Percentiles rank a stretch among this genome's conserved stretches.
Evolutionary conservation across 306 rosid genomes (phyloP).

Genomic region (Acacia melanoxylon): DNA sequence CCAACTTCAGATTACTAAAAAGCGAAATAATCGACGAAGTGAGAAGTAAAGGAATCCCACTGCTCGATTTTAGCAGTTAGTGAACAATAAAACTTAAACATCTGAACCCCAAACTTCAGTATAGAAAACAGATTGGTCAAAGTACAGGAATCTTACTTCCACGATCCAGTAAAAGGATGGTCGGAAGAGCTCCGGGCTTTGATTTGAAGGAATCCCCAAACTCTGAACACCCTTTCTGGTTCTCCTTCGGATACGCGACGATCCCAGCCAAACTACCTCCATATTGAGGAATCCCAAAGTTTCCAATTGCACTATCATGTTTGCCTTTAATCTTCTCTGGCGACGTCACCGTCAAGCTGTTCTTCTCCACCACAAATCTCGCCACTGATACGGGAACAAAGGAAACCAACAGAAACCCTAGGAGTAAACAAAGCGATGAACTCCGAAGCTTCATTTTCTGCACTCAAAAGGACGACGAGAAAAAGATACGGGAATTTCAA

Average conservation of each 20-base stretch:
- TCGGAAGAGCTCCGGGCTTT: constrained; percentile 81
- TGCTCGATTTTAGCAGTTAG: neutral
- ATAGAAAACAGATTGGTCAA: constrained; percentile 6
- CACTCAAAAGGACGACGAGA: neutral
- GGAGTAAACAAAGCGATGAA: constrained; percentile 37
- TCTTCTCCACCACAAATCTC: constrained; percentile 91
- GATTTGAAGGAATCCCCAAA: constrained; percentile 60
- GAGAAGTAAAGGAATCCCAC: neutral
- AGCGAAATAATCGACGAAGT: neutral
- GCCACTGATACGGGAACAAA: constrained; percentile 45
- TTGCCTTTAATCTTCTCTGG: constrained; percentile 73
- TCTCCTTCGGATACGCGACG: constrained; percentile 67
- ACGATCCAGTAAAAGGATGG: constrained; percentile 78
- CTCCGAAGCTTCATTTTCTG: constrained; percentile 52
- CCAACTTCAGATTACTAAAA: neutral
- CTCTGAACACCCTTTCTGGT: constrained; percentile 70
- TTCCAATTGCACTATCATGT: constrained; percentile 84
- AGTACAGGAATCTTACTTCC: constrained; percentile 55
- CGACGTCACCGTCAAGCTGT: constrained; percentile 78
- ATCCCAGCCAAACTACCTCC: constrained; percentile 92
- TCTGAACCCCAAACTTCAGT: neutral
- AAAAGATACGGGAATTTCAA: neutral
- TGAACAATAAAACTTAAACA: neutral
- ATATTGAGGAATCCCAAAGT: constrained; percentile 89
- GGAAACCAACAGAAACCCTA: constrained; percentile 54